Conservation (phyloP, 768 basidiomycete species). For the Atractiella rhizophila region DNA sequence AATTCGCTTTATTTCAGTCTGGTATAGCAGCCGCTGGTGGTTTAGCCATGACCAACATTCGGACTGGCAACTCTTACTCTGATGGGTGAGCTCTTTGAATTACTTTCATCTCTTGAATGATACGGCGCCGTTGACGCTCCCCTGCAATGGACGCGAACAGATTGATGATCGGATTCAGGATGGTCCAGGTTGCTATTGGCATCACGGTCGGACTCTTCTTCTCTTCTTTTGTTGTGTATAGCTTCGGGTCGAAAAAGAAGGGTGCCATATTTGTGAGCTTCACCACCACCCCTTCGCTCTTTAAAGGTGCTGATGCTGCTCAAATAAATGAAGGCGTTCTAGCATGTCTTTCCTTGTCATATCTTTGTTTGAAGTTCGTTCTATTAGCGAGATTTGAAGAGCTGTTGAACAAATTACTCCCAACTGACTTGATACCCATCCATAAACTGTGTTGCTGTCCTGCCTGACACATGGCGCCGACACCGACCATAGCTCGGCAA, state of each 20-base stretch:
- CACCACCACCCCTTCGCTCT: too few relatives aligned
- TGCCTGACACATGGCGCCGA: too few relatives aligned
- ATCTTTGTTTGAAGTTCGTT: too few relatives aligned
- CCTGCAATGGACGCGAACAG: not conserved
- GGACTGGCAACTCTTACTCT: slow-evolving; percentile 4
- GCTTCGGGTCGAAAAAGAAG: slow-evolving; percentile 36
- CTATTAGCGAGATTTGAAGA: too few relatives aligned
- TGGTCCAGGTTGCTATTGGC: slow-evolving; percentile 11
- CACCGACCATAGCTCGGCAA: too few relatives aligned
- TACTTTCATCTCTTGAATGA: not conserved
- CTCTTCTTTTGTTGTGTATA: slow-evolving; percentile 8
- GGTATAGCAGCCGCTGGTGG: slow-evolving; percentile 14
- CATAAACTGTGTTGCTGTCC: too few relatives aligned
- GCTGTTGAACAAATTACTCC: too few relatives aligned
- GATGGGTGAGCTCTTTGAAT: not conserved
- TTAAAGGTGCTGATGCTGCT: too few relatives aligned
- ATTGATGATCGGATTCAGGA: slow-evolving; percentile 7
- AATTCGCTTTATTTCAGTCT: slow-evolving; percentile 18
- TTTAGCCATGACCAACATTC: slow-evolving; percentile 3
- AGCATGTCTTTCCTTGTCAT: too few relatives aligned
- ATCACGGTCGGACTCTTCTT: slow-evolving; percentile 13
- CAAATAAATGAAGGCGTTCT: too few relatives aligned
- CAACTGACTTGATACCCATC: too few relatives aligned
- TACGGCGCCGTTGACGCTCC: not conserved
- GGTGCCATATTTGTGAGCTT: too few relatives aligned